phyloP scores from a whole-genome alignment of 148 eudicot genomes.

The Polygonum aviculare region DNA sequence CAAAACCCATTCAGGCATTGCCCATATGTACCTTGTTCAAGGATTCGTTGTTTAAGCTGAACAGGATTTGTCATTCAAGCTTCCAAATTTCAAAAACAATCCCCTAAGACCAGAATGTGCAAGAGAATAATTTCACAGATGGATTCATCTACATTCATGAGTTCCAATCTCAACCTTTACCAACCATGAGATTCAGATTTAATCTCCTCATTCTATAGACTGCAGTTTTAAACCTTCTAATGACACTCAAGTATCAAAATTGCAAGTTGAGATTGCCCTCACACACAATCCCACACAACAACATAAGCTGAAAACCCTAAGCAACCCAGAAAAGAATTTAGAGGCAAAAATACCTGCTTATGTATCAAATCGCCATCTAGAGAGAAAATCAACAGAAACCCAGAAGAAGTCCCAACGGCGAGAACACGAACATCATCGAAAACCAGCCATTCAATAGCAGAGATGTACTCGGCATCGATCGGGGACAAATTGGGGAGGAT shows the following conservation, averaged over 20 bases:
- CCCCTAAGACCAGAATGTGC: background rate
- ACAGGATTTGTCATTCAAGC: background rate
- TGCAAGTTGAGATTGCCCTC: background rate
- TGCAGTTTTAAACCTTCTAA: background rate
- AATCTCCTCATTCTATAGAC: background rate
- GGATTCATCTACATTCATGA: background rate
- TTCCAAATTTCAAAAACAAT: background rate
- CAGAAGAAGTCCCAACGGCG: conserved; percentile 76
- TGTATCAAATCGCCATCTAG: conserved; percentile 70
- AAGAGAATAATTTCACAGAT: background rate
- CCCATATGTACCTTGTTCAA: background rate
- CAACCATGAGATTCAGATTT: background rate
- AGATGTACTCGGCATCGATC: conserved; percentile 63
- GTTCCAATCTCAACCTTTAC: background rate
- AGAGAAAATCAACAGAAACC: conserved; percentile 63
- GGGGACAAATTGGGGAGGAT: conserved; percentile 74
- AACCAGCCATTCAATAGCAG: conserved; percentile 83
- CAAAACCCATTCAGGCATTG: background rate
- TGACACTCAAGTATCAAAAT: background rate
- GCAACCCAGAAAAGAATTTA: background rate
- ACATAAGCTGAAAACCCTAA: background rate
- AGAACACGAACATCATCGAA: conserved; percentile 69
- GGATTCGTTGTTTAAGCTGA: background rate
- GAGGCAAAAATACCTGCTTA: conserved; percentile 46
- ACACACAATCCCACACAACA: background rate